phyloP scores from a whole-genome alignment of 768 basidiomycete species.

The Tylopilus sp. region DNA sequence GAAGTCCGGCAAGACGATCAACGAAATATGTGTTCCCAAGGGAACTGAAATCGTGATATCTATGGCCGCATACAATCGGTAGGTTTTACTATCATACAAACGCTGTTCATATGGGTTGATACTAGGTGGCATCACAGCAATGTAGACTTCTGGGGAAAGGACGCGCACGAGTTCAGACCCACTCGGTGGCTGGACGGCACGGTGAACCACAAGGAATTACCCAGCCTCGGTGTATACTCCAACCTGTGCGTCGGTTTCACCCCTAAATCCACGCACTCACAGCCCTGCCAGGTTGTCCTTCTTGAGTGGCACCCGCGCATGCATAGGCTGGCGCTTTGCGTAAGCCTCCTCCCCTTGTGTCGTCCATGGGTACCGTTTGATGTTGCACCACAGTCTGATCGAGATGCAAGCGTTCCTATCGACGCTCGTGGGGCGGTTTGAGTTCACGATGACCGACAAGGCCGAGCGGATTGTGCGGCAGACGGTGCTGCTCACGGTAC shows the following conservation, averaged over 20 bases:
- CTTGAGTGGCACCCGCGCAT: constrained; percentile 4
- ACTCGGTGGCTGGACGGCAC: constrained; percentile 4
- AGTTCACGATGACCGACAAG: constrained; percentile 38
- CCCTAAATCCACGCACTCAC: too few species aligned
- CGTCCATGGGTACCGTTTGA: not conserved
- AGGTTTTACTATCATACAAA: not conserved
- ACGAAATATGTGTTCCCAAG: constrained; percentile 45
- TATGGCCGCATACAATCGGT: constrained; percentile 56
- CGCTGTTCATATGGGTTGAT: too few species aligned
- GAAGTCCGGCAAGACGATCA: constrained; percentile 41
- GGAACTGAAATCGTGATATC: constrained; percentile 48
- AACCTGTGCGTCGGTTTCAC: constrained; percentile 3
- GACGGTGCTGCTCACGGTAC: constrained; percentile 29
- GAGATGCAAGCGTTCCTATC: constrained; percentile 57
- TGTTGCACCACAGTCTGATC: constrained; percentile 29
- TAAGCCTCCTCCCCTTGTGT: constrained; percentile 3
- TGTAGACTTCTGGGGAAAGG: constrained; percentile 22
- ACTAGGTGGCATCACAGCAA: constrained; percentile 1
- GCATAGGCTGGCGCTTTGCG: constrained; percentile 13
- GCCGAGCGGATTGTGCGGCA: constrained; percentile 22
- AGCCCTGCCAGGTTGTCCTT: constrained; percentile 15
- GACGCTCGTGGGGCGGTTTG: constrained; percentile 52
- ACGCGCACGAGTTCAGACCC: constrained; percentile 17
- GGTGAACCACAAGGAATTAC: not conserved
- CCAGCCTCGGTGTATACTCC: constrained; percentile 12